Conservation (phyloP, 1,139 yeast genomes). For the Pichia sp. region DNA sequence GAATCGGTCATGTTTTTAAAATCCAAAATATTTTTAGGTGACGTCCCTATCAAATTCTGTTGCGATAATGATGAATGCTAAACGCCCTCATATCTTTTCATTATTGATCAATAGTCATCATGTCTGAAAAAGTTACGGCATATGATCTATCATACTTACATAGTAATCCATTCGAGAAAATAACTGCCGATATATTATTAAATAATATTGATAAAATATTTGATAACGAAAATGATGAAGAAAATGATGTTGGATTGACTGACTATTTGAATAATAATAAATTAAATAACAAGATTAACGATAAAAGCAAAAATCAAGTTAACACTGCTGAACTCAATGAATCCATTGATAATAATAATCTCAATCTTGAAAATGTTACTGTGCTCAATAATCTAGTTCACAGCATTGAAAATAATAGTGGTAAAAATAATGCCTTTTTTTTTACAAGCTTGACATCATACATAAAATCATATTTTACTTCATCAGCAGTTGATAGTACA, state of each 20-base stretch:
- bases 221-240: neutral
- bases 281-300: too few relatives aligned
- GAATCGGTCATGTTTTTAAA: too few relatives aligned
- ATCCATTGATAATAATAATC: neutral
- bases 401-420: neutral
- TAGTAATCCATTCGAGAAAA: slow-evolving; percentile 23
- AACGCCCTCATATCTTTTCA: too few relatives aligned
- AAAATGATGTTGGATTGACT: neutral
- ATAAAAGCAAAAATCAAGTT: neutral
- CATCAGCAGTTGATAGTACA: neutral
- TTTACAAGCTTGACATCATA: neutral
- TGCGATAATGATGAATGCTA: too few relatives aligned
- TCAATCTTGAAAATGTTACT: neutral
- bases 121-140: slow-evolving; percentile 18
- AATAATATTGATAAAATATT: neutral
- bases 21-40: too few relatives aligned
- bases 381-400: neutral
- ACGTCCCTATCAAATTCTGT: too few relatives aligned
- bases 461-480: neutral
- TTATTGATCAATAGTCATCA: neutral
- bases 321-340: neutral
- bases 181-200: slow-evolving; percentile 19
- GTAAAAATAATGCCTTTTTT: neutral
- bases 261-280: neutral
- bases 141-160: slow-evolving; percentile 16